Percentiles rank a stretch among this genome's conserved stretches.
phyloP scores from a whole-genome alignment of 345 rosid species.

The Pistacia vera region DNA sequence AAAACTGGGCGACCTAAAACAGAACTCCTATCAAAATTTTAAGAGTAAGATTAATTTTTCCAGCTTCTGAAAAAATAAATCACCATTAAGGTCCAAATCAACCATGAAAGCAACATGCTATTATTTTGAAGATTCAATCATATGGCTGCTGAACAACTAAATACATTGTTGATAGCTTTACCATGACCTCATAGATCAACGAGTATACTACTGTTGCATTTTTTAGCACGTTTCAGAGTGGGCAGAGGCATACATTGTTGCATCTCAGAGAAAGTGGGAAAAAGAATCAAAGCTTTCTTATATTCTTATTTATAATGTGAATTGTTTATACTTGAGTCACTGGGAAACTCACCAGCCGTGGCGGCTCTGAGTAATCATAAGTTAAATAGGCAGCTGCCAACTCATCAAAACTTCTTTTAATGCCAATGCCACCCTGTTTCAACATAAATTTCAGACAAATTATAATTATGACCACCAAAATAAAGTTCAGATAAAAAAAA shows the following conservation, averaged over 20 bases:
- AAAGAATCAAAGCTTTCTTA: neutral
- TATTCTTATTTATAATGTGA: neutral
- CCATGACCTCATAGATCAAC: neutral
- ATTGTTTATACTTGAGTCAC: neutral
- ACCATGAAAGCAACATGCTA: neutral
- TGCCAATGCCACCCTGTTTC: slow-evolving; percentile 81
- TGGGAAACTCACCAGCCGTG: slow-evolving; percentile 77
- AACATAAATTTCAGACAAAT: slow-evolving; percentile 6
- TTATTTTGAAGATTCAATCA: neutral
- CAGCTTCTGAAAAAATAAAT: neutral
- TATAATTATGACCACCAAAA: neutral
- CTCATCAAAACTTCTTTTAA: slow-evolving; percentile 82
- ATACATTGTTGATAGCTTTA: neutral
- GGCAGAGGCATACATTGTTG: neutral
- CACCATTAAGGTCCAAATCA: neutral
- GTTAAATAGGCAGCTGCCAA: slow-evolving; percentile 68
- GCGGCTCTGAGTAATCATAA: slow-evolving; percentile 63
- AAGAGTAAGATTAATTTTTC: neutral
- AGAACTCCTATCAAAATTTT: neutral
- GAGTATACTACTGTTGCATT: neutral
- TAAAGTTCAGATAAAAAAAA: neutral
- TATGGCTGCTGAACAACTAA: neutral
- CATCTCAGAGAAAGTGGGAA: neutral
- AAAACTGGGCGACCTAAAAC: neutral
- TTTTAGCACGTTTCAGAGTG: neutral